Percentiles rank a stretch among this genome's conserved stretches.
Conservation (phyloP, 176 grass and related monocot species). For the bread wheat (Triticum aestivum) region DNA sequence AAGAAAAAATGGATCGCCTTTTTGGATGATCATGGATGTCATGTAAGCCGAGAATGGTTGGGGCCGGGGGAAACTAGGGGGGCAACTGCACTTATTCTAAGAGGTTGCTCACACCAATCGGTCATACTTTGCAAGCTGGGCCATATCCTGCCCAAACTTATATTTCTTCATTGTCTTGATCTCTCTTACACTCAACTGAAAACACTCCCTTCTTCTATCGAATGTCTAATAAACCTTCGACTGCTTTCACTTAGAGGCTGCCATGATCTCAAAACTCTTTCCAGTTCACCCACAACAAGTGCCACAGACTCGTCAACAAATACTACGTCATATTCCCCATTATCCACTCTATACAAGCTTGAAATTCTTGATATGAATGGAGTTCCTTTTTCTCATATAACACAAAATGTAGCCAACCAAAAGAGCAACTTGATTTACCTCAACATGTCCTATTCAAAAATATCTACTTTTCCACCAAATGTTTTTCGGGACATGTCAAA, state of each 20-base stretch:
- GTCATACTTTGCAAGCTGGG: neutral
- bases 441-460: no score
- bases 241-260: constrained; percentile 25
- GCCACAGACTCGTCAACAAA: neutral
- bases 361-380: constrained; percentile 12
- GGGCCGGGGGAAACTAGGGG: neutral
- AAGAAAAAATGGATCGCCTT: constrained; percentile 11
- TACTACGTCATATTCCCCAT: neutral
- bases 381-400: neutral
- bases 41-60: neutral
- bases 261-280: neutral
- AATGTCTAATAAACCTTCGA: neutral
- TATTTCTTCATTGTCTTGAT: constrained; percentile 7
- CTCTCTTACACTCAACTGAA: constrained; percentile 19
- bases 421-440: no score
- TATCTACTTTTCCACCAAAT: no score
- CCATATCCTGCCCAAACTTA: neutral
- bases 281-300: neutral
- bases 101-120: neutral
- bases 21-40: neutral
- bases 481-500: no score
- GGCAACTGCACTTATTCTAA: neutral
- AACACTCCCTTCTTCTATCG: neutral
- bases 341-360: neutral
- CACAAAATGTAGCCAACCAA: no score